Conservation (phyloP, 1,139 yeast genomes). For the Nakaseomyces kungkrabaensis region DNA sequence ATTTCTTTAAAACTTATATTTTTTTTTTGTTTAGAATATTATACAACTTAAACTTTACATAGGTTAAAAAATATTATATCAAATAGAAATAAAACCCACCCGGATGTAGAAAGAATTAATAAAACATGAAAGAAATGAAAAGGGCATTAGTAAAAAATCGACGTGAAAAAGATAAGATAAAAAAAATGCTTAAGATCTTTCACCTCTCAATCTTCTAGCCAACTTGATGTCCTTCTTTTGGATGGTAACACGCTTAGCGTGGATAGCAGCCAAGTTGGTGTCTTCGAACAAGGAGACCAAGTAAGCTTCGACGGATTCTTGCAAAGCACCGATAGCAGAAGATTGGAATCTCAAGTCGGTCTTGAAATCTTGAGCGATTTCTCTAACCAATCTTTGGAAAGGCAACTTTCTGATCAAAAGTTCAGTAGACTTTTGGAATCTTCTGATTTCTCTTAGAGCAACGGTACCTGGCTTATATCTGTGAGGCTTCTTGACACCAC, state of each 20-base stretch:
- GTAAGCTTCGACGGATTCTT: constrained; percentile 98
- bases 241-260: constrained; percentile 98
- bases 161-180: background rate
- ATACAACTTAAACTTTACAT: background rate
- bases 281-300: constrained; percentile 84
- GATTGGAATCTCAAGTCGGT: constrained; percentile 98
- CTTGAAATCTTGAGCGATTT: constrained; percentile 96
- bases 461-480: constrained; percentile 99
- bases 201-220: constrained; percentile 99
- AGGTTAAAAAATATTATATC: background rate
- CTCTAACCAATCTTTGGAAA: constrained; percentile 97
- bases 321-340: constrained; percentile 97
- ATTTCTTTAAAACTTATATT: background rate
- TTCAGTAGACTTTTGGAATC: constrained; percentile 98
- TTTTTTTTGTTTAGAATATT: background rate
- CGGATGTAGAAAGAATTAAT: background rate
- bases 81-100: background rate
- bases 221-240: constrained; percentile 99
- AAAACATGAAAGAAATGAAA: background rate
- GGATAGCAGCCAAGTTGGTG: constrained; percentile 97
- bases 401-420: constrained; percentile 95
- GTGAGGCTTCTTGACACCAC: constrained; percentile 99
- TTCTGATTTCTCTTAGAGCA: constrained; percentile 98
- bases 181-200: constrained; percentile 47
- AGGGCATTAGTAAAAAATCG: background rate